A percentile compares a stretch with the other conserved stretches of the same genome.
Evolutionary conservation across 192 early-diverging fungal genomes (phyloP).

Genomic region (Chytriomyces hyalinus): DNA sequence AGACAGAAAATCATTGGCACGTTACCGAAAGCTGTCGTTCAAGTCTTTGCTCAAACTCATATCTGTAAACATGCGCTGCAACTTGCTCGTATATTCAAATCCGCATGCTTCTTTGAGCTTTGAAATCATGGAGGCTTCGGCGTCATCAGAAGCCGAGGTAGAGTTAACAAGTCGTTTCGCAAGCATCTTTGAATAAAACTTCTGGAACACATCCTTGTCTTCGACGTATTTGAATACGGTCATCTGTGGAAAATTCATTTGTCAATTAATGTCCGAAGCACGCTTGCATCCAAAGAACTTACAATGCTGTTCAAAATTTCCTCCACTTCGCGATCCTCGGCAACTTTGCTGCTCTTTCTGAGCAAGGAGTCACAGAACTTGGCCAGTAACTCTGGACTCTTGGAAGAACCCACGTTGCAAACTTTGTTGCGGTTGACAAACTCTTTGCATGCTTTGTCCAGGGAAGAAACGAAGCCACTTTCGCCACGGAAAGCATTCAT

Average conservation of each 20-base stretch:
- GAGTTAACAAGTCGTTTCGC: conserved; percentile 91
- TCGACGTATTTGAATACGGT: conserved; percentile 96
- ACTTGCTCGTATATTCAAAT: conserved; percentile 91
- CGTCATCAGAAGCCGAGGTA: conserved; percentile 87
- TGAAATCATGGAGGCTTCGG: conserved; percentile 93
- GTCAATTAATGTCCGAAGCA: not conserved
- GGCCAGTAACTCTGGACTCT: conserved; percentile 88
- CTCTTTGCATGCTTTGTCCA: conserved; percentile 92
- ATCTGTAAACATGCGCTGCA: conserved; percentile 96
- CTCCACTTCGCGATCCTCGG: conserved; percentile 75
- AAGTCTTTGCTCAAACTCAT: conserved; percentile 90
- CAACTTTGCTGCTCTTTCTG: conserved; percentile 79
- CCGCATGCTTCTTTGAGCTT: conserved; percentile 89
- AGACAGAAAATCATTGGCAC: not conserved
- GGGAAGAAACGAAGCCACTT: conserved; percentile 83
- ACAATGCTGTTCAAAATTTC: conserved; percentile 76
- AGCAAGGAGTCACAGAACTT: conserved; percentile 89
- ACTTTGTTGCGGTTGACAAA: conserved; percentile 92
- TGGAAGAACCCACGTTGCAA: conserved; percentile 69
- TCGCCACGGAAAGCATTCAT: conserved; percentile 81
- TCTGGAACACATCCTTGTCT: conserved; percentile 98
- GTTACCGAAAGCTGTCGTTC: conserved; percentile 81
- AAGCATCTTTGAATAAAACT: conserved; percentile 92
- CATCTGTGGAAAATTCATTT: conserved; percentile 60
- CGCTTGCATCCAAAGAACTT: conserved; percentile 32